These are phyloP conservation scores for Fraxinus anomala DNA, from an alignment of 257 asterid species.

Conservation along the genomic window DNA sequence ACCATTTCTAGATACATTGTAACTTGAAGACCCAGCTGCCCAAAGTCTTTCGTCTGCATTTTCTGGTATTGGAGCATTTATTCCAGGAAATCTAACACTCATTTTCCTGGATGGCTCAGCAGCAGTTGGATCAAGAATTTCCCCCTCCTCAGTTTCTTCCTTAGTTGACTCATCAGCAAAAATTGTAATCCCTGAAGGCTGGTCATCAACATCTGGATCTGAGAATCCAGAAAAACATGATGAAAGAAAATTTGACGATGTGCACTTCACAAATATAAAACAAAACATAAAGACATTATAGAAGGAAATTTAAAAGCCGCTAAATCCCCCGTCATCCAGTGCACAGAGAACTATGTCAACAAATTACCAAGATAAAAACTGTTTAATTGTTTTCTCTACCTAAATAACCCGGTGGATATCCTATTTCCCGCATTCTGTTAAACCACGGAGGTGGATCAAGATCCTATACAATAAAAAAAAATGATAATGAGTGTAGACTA, in stretches of 20 bases:
- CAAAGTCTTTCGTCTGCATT: constrained; percentile 73
- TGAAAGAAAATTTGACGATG: constrained; percentile 2
- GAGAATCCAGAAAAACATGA: constrained; percentile 16
- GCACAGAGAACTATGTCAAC: not conserved
- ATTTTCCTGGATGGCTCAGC: constrained; percentile 46
- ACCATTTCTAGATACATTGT: constrained; percentile 33
- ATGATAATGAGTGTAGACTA: constrained; percentile 14
- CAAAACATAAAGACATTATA: not conserved
- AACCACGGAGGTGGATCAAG: constrained; percentile 99
- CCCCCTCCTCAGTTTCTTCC: constrained; percentile 72
- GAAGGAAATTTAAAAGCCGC: not conserved
- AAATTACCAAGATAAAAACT: not conserved
- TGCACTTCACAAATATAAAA: not conserved
- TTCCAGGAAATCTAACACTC: constrained; percentile 85
- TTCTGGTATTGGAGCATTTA: constrained; percentile 90
- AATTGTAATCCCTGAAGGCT: constrained; percentile 93
- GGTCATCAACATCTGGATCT: constrained; percentile 61
- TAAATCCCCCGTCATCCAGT: not conserved
- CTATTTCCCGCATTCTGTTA: constrained; percentile 92
- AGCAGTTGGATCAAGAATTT: constrained; percentile 47
- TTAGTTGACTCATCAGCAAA: constrained; percentile 59
- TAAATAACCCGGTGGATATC: constrained; percentile 95
- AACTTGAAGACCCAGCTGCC: constrained; percentile 50
- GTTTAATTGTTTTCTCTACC: constrained; percentile 43
- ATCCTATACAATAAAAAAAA: constrained; percentile 50